Base-by-base conservation (phyloP, 1,284 basidiomycete species). In the Trichosporon coremiiforme region DNA sequence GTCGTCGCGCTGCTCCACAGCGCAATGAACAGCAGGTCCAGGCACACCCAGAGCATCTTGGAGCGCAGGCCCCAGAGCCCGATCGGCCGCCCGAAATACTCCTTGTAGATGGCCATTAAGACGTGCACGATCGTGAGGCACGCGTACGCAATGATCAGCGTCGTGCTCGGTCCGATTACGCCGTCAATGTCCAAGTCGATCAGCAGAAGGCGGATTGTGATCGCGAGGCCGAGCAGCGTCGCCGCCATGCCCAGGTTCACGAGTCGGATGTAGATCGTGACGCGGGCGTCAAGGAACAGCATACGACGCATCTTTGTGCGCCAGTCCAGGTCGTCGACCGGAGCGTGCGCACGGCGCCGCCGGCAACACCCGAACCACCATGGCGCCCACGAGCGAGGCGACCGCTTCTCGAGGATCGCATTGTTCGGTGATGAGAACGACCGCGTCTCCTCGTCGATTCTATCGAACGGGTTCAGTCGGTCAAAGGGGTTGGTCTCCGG, bases 81-180 rank as follows among this genome's bases (percentile, higher is more conserved):
- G 71, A 87, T 87, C 0, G 87, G 87, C 29, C 82, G 79, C 13
- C 86, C 86, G 75, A 85, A 86, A 76, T 87, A 87, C 76, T 88
- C 86, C 47, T 84, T 78, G 75, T 84, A 82, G 33, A 85, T 82
- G 13, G 83, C 84, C 15, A 80, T 76, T 36, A 85, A 74, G 64
- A 85, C 84, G 75, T 88, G 86, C 0, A 85, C 62, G 41, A 86
- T 80, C 3, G 85, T 86, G 33, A 86, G 77, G 4, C 84, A 82
- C 2, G 85, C 80, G 70, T 86, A 85, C 63, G 85, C 74, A 71
- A 88, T 85, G 50, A 84, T 84, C 15, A 86, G 79, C 5, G 86
- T 78, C 3, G 86, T 87, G 8, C 85, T 85, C 4, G 84, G 78
- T 0, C 87, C 87, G 38, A 88, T 83, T 17, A 86, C 76, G 4